These are phyloP conservation scores for Fraxinus sp. DNA, from an alignment of 305 asterid genomes.

Conservation along the genomic window DNA sequence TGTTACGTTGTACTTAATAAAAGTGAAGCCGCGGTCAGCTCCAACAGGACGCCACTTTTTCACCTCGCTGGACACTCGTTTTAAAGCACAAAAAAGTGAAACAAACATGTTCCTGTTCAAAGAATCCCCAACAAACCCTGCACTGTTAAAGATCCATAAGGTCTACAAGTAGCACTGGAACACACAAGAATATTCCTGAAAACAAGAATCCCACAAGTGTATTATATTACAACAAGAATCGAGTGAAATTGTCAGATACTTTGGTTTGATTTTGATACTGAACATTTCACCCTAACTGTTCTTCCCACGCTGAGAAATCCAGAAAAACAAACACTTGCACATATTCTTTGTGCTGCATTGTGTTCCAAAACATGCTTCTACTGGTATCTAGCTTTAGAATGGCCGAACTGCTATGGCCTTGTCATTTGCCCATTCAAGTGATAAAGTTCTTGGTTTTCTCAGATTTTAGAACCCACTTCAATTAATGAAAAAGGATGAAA, in stretches of 20 bases:
- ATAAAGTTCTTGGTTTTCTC: neutral
- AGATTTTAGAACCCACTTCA: neutral
- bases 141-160: slow-evolving; percentile 51
- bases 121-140: slow-evolving; percentile 98
- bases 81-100: slow-evolving; percentile 76
- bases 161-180: slow-evolving; percentile 30
- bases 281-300: neutral
- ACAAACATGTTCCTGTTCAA: slow-evolving; percentile 97
- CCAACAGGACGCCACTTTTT: slow-evolving; percentile 96
- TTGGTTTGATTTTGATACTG: neutral
- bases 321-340: neutral
- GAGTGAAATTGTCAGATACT: neutral
- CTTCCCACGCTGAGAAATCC: neutral
- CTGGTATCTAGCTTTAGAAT: neutral
- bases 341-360: neutral
- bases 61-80: slow-evolving; percentile 57
- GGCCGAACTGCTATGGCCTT: neutral
- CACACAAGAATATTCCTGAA: neutral
- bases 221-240: neutral
- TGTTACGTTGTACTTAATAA: slow-evolving; percentile 78
- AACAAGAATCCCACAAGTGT: neutral
- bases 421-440: neutral
- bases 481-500: neutral
- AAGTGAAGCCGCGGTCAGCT: slow-evolving; percentile 94
- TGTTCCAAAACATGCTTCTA: neutral